These are phyloP conservation scores for Auriscalpium vulgare DNA, from an alignment of 768 basidiomycete genomes.

Conservation along the genomic window DNA sequence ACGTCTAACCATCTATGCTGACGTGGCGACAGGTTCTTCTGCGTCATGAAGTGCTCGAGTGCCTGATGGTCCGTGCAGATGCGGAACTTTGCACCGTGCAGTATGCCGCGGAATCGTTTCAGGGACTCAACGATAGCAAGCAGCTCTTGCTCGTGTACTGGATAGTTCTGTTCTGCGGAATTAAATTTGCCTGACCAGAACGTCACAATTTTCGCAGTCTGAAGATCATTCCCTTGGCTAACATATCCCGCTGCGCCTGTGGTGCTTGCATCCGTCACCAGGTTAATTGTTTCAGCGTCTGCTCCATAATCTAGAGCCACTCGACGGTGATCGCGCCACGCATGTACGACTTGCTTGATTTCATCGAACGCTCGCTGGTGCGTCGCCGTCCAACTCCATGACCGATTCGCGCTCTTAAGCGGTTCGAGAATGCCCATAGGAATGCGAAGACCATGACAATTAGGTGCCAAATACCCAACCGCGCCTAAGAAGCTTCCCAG, in stretches of 20 bases:
- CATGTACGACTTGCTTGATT: conserved; percentile 17
- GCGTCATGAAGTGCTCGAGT: conserved; percentile 15
- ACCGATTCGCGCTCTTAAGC: conserved; percentile 6
- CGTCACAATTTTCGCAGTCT: conserved; percentile 13
- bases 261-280: conserved; percentile 20
- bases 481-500: conserved; percentile 28
- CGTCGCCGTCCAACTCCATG: background rate
- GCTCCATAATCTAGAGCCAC: conserved; percentile 18
- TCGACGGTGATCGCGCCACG: conserved; percentile 13
- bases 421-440: conserved; percentile 9
- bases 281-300: conserved; percentile 14
- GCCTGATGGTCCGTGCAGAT: conserved; percentile 24
- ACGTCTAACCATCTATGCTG: conserved; percentile 23
- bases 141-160: conserved; percentile 15
- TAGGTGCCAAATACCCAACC: conserved; percentile 23
- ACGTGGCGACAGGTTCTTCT: conserved; percentile 18
- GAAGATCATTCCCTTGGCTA: conserved; percentile 16
- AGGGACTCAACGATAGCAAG: conserved; percentile 29
- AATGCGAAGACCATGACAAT: conserved; percentile 10
- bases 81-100: conserved; percentile 18
- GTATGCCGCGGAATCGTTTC: conserved; percentile 22
- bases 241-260: conserved; percentile 17
- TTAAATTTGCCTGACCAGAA: conserved; percentile 26
- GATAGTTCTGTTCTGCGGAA: conserved; percentile 17
- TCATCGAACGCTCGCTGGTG: conserved; percentile 20